Conservation (phyloP, 805 yeast species). For the Sugiyamaella marilandica region DNA sequence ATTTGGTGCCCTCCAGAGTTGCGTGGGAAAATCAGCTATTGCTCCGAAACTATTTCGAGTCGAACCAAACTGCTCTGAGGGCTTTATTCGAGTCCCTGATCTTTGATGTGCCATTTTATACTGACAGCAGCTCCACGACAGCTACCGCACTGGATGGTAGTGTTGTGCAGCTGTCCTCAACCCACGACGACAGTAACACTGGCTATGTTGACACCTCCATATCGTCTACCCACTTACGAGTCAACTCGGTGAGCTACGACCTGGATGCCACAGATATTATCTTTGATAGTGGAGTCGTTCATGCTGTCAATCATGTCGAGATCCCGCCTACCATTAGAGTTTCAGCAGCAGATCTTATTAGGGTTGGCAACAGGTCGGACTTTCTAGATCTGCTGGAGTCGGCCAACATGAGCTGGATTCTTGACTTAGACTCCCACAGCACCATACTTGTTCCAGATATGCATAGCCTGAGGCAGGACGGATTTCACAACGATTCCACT, state of each 20-base stretch:
- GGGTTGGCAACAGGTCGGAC: slow-evolving; percentile 45
- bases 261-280: slow-evolving; percentile 55
- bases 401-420: slow-evolving; percentile 42
- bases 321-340: slow-evolving; percentile 57
- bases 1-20: slow-evolving; percentile 69
- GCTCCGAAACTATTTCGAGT: slow-evolving; percentile 52
- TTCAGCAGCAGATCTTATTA: slow-evolving; percentile 50
- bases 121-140: slow-evolving; percentile 45
- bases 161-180: slow-evolving; percentile 10
- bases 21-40: slow-evolving; percentile 67
- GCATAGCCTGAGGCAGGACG: slow-evolving; percentile 46
- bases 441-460: slow-evolving; percentile 74
- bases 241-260: slow-evolving; percentile 4
- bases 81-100: slow-evolving; percentile 53
- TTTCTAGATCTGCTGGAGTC: slow-evolving; percentile 45
- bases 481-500: slow-evolving; percentile 39
- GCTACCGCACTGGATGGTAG: slow-evolving; percentile 27
- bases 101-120: slow-evolving; percentile 59
- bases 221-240: background rate
- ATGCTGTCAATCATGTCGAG: slow-evolving; percentile 52
- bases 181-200: slow-evolving; percentile 6
- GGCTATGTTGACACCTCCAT: slow-evolving; percentile 16
- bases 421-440: slow-evolving; percentile 30
- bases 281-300: slow-evolving; percentile 81
- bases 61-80: slow-evolving; percentile 48